Evolutionary conservation across 2,329 filamentous ascomycete species (phyloP).

Genomic region (Cryphonectria naterciae): DNA sequence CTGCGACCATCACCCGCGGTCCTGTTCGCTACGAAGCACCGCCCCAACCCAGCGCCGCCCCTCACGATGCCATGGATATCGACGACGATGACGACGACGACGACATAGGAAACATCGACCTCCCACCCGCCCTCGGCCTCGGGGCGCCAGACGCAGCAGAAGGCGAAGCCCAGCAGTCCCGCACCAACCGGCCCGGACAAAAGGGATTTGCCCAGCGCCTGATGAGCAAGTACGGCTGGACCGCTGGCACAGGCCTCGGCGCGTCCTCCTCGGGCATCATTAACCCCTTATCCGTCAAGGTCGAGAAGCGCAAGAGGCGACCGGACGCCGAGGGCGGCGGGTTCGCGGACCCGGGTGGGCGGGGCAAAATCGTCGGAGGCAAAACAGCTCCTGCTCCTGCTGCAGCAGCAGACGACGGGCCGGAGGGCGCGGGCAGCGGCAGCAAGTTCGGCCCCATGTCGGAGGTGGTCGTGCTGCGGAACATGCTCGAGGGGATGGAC

Average conservation of each 20-base stretch:
- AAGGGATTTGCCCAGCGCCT: conserved; percentile 84
- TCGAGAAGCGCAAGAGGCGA: conserved; percentile 83
- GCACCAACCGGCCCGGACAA: conserved; percentile 75
- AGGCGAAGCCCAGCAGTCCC: conserved; percentile 41
- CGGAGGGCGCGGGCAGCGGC: conserved; percentile 32
- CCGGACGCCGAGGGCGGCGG: conserved; percentile 80
- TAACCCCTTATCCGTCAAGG: conserved; percentile 78
- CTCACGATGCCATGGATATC: conserved; percentile 45
- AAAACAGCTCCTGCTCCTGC: conserved; percentile 45
- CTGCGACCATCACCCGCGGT: conserved; percentile 73
- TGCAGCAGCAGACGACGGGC: not conserved
- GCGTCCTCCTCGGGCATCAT: conserved; percentile 81
- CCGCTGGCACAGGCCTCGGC: conserved; percentile 83
- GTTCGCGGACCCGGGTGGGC: conserved; percentile 69
- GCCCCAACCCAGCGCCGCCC: conserved; percentile 48
- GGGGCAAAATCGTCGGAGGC: conserved; percentile 81
- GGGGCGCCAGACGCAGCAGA: conserved; percentile 35
- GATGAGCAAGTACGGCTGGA: conserved; percentile 94
- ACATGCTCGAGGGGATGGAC: conserved; percentile 84
- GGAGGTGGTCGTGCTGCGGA: conserved; percentile 77
- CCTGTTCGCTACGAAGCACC: conserved; percentile 72
- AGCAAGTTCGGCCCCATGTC: conserved; percentile 73
- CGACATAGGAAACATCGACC: conserved; percentile 17
- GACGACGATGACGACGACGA: conserved; percentile 39
- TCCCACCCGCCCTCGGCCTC: conserved; percentile 60